Conservation (phyloP, 495 filamentous ascomycete species). For the Penicillium atrosanguineum region DNA sequence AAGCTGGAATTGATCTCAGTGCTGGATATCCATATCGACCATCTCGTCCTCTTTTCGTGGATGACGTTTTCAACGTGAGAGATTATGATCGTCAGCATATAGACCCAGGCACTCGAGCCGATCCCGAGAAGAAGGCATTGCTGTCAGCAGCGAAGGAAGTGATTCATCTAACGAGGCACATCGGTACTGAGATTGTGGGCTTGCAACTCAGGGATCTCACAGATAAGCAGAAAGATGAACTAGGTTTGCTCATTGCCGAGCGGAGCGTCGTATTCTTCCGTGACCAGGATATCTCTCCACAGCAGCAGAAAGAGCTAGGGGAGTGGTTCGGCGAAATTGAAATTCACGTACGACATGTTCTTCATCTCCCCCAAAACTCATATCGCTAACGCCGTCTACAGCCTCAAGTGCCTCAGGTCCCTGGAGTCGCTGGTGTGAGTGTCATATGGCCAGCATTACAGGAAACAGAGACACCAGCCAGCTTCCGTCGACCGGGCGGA, state of each 20-base stretch:
- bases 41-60: conserved; percentile 59
- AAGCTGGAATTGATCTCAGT: conserved; percentile 62
- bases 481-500: conserved; percentile 63
- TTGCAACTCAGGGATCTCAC: conserved; percentile 68
- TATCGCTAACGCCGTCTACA: conserved; percentile 19
- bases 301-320: conserved; percentile 65
- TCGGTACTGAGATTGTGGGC: conserved; percentile 70
- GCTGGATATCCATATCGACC: conserved; percentile 68
- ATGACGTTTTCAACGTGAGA: conserved; percentile 64
- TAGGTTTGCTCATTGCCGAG: conserved; percentile 70
- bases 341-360: conserved; percentile 52
- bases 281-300: conserved; percentile 66
- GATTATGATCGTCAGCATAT: conserved; percentile 54
- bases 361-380: background rate
- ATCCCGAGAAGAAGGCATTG: conserved; percentile 64
- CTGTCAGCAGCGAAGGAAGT: conserved; percentile 64
- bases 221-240: conserved; percentile 64
- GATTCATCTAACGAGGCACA: conserved; percentile 61
- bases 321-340: conserved; percentile 67
- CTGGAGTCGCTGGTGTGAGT: conserved; percentile 60
- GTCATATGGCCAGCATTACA: conserved; percentile 68
- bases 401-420: conserved; percentile 70
- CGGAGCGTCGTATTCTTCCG: conserved; percentile 75
- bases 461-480: conserved; percentile 51
- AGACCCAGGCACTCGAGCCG: conserved; percentile 63